Evolutionary conservation across 805 yeast genomes (phyloP).

Genomic region (Saccharomycopsis vini): DNA sequence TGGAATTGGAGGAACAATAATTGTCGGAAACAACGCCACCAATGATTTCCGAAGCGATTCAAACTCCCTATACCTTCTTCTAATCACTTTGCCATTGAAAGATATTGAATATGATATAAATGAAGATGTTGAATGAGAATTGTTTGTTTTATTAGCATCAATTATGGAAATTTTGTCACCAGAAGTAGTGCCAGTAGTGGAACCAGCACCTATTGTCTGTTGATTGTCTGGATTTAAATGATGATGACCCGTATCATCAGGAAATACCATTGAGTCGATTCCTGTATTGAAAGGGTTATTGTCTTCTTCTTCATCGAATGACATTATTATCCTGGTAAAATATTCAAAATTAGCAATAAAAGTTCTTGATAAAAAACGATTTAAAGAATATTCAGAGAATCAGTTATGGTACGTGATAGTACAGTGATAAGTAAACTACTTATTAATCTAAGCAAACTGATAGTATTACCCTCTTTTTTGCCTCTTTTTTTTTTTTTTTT

Average conservation of each 20-base stretch:
- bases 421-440: too few relatives aligned
- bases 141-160: conserved; percentile 76
- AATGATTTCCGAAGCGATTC: conserved; percentile 71
- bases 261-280: conserved; percentile 14
- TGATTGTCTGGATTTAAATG: conserved; percentile 1
- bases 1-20: conserved; percentile 90
- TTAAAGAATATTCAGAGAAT: too few relatives aligned
- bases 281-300: conserved; percentile 18
- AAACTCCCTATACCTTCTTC: conserved; percentile 88
- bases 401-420: too few relatives aligned
- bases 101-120: conserved; percentile 79
- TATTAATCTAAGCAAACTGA: too few relatives aligned
- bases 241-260: conserved; percentile 3
- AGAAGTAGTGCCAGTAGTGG: background rate
- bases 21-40: conserved; percentile 65
- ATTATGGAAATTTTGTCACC: conserved; percentile 31
- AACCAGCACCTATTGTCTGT: background rate
- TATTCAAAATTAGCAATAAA: too few relatives aligned
- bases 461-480: too few relatives aligned
- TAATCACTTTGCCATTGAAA: conserved; percentile 41
- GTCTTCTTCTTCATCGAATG: conserved; percentile 17
- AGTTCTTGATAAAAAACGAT: too few relatives aligned
- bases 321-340: background rate
- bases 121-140: conserved; percentile 51
- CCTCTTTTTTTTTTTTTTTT: too few relatives aligned